phyloP scores from a whole-genome alignment of 352 stramenopile genomes.

The Pythium oligandrum region DNA sequence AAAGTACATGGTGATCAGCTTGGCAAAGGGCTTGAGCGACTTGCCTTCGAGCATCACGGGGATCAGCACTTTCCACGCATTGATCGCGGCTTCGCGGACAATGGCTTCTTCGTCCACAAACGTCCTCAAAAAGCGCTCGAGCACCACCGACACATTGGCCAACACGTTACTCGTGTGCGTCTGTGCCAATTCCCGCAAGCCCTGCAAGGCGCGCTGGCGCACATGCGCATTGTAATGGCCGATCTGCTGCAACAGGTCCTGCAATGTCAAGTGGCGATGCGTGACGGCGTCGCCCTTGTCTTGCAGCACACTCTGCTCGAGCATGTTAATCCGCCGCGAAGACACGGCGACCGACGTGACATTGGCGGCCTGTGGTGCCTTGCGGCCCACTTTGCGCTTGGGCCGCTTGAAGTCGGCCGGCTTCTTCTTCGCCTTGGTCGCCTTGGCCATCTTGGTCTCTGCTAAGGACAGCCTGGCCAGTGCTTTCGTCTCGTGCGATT shows the following conservation, averaged over 20 bases:
- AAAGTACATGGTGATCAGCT: slow-evolving; percentile 72
- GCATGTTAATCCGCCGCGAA: slow-evolving; percentile 76
- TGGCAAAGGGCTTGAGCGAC: slow-evolving; percentile 60
- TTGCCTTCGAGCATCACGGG: slow-evolving; percentile 44
- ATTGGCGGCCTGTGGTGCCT: slow-evolving; percentile 59
- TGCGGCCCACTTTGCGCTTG: slow-evolving; percentile 82
- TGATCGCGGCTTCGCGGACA: slow-evolving; percentile 64
- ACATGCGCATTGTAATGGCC: slow-evolving; percentile 83
- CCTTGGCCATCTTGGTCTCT: slow-evolving; percentile 33
- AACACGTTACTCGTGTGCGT: slow-evolving; percentile 51
- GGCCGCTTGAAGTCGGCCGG: slow-evolving; percentile 83
- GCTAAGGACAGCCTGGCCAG: slow-evolving; percentile 6
- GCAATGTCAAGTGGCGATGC: slow-evolving; percentile 56
- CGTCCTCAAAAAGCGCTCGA: slow-evolving; percentile 73
- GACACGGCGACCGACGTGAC: slow-evolving; percentile 72
- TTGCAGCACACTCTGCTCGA: slow-evolving; percentile 72
- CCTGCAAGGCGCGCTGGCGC: slow-evolving; percentile 62
- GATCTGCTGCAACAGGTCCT: slow-evolving; percentile 60
- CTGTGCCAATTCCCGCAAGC: slow-evolving; percentile 53
- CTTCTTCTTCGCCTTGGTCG: slow-evolving; percentile 78
- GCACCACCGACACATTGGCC: slow-evolving; percentile 61
- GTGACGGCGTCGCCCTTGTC: slow-evolving; percentile 70
- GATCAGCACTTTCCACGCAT: slow-evolving; percentile 64
- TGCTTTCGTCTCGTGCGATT: slow-evolving; percentile 12
- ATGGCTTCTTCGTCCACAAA: slow-evolving; percentile 79